These are phyloP conservation scores for Lumnitzera racemosa DNA, from an alignment of 345 rosid species.

Conservation along the genomic window DNA sequence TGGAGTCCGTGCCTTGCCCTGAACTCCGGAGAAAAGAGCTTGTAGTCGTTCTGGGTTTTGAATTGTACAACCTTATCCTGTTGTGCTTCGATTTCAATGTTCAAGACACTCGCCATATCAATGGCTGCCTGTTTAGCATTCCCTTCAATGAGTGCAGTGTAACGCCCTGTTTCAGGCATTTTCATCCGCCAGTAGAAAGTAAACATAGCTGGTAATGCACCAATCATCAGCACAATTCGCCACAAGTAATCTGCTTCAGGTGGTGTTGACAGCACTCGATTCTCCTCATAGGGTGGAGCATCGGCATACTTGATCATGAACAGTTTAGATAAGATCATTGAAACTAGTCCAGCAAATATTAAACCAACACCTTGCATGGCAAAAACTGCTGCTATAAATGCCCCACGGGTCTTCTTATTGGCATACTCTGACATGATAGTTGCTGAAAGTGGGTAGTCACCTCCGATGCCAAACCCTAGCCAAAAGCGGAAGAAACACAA, in stretches of 20 bases:
- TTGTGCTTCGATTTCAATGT: slow-evolving; percentile 30
- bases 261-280: slow-evolving; percentile 22
- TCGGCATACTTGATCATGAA: slow-evolving; percentile 4
- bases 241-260: slow-evolving; percentile 34
- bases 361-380: slow-evolving; percentile 56
- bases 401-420: slow-evolving; percentile 39
- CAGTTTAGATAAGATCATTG: slow-evolving; percentile 23
- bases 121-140: slow-evolving; percentile 41
- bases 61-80: slow-evolving; percentile 17
- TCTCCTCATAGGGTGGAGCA: neutral
- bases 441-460: slow-evolving; percentile 73
- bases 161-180: slow-evolving; percentile 53
- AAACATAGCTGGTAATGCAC: slow-evolving; percentile 36
- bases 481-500: slow-evolving; percentile 69
- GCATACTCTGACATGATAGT: slow-evolving; percentile 64
- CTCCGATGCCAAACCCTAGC: slow-evolving; percentile 73
- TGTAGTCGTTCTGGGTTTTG: slow-evolving; percentile 19
- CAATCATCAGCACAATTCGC: slow-evolving; percentile 45
- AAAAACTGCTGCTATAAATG: slow-evolving; percentile 43
- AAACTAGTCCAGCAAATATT: slow-evolving; percentile 36
- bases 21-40: slow-evolving; percentile 25
- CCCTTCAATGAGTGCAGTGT: slow-evolving; percentile 39
- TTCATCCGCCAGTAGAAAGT: slow-evolving; percentile 50
- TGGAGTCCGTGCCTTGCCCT: slow-evolving; percentile 30
- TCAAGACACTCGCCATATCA: slow-evolving; percentile 40